Base-by-base conservation (phyloP, 1,139 yeast genomes). In the Candida albicans region DNA sequence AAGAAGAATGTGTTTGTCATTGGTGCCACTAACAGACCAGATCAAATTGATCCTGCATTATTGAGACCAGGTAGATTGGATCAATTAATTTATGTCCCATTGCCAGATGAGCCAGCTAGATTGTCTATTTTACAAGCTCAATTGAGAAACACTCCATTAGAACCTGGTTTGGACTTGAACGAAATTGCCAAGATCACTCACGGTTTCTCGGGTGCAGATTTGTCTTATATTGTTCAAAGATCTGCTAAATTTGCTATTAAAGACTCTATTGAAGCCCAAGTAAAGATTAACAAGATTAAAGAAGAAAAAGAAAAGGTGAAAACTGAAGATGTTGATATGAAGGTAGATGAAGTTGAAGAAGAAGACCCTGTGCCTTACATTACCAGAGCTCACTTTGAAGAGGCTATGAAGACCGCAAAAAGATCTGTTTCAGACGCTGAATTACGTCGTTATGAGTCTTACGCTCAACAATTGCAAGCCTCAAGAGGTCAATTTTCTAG, bases 1-100 rank as follows among this genome's bases (percentile, higher is more conserved):
- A 93, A 93, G 77, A 93, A 95, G 83, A 93, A 93, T 62, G 99
- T 93, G 38, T 93, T 95, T 62, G 97, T 93, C 46, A 89, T 93
- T 72, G 99, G 99, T 70, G 99, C 99, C 39, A 93, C 99, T 48
- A 93, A 93, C 71, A 84, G 99, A 77, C 99, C 99, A 35, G 97
- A 91, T 67, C 98, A 93, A 74, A 93, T 93, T 56, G 99, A 93
- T 64, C 98, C 99, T 25, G 99, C 99, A 33, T 81, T 93, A 60
- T 78, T 95, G 70, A 90, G 99, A 77, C 99, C 99, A 15, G 99
- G 99, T 60, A 88, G 99, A 79, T 84, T 93, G 61, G 99, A 93
- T 70, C 99, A 95, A 76, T 81, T 93, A 73, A 93, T 93, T 59
- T 93, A 95, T 62, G 99, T 95, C 55, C 99, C 99, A 66, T 81